Base-by-base conservation (phyloP, 768 basidiomycete genomes). In the Asterophora lycoperdoides region DNA sequence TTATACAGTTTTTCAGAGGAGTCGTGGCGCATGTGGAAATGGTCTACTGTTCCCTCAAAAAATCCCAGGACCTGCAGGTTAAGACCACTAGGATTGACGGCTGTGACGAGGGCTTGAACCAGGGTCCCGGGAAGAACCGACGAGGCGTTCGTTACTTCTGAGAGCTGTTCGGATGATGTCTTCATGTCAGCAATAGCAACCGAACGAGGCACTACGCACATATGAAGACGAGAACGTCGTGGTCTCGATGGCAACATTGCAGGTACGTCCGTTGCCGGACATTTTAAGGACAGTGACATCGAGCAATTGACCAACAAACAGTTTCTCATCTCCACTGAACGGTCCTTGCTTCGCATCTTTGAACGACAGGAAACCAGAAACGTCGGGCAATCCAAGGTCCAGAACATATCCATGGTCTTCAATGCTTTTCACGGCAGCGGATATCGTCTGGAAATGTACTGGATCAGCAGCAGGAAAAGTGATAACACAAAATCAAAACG, bases 361-460 rank as follows among this genome's bases (percentile, higher is more conserved):
- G 72, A 89, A 89, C 1, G 85, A 76, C 40, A 98, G 64, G 67
- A 97, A 99, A 35, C 90, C 90, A 51, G 89, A 80, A 29, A 89
- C 65, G n/a, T 78, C 83, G 8, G 81, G 64, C 14, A 96, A 60
- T 2, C 93, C 95, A 33, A 96, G 70, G 55, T 93, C 90, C 7
- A 99, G 74, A 48, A 86, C 79, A 68, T 95, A 97, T 1, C 96
- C 94, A 64, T 96, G 91, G 60, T 98, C 96, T 69, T 99, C 96
- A 14, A 89, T 71, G 58, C 86, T 90, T 67, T 83, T 84, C 42
- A 95, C 75, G 29, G 84, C 80, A 10, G 82, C 89, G 0, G 84
- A 78, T 38, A 96, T 60, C 17, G 82, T 83, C 92, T 94, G 60
- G 11, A 49, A 46, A 44, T 66, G 15, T 15, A 39, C 46, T 37